Conservation (phyloP, 2,329 filamentous ascomycete species). For the Aspergillus texensis region DNA sequence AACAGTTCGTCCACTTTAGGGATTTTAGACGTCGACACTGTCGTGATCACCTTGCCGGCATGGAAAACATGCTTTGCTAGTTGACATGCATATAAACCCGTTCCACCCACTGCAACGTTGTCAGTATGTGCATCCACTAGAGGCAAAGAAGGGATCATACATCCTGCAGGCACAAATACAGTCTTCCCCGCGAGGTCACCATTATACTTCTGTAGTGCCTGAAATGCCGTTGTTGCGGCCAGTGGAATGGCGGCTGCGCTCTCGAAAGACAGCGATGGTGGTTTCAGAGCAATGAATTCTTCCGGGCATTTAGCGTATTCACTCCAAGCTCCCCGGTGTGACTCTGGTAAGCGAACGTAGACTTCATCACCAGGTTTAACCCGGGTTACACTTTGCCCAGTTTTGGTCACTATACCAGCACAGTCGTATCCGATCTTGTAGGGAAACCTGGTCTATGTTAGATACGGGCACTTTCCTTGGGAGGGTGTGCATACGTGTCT, state of each 20-base stretch:
- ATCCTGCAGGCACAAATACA: constrained; percentile 54
- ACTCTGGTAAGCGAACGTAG: constrained; percentile 38
- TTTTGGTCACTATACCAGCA: constrained; percentile 41
- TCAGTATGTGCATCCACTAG: neutral
- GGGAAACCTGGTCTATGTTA: constrained; percentile 37
- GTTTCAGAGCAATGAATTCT: constrained; percentile 42
- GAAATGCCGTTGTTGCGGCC: constrained; percentile 48
- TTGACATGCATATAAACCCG: constrained; percentile 52
- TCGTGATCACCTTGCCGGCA: constrained; percentile 53
- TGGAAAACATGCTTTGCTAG: constrained; percentile 55
- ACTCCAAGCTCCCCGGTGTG: constrained; percentile 38
- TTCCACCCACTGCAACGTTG: constrained; percentile 45
- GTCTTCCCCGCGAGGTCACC: constrained; percentile 55
- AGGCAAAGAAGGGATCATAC: constrained; percentile 18
- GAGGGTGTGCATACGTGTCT: constrained; percentile 30
- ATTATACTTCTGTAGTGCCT: constrained; percentile 47
- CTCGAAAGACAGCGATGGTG: constrained; percentile 43
- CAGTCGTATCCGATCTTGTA: constrained; percentile 50
- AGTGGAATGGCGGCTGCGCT: constrained; percentile 49
- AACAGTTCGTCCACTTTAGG: constrained; percentile 46
- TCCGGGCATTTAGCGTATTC: constrained; percentile 41
- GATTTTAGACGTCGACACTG: constrained; percentile 57
- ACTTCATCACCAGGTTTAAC: constrained; percentile 46
- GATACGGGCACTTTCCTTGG: neutral
- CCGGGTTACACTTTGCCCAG: constrained; percentile 36